These are phyloP conservation scores for Lactarius trivialis DNA, from an alignment of 768 basidiomycete species.

Conservation along the genomic window DNA sequence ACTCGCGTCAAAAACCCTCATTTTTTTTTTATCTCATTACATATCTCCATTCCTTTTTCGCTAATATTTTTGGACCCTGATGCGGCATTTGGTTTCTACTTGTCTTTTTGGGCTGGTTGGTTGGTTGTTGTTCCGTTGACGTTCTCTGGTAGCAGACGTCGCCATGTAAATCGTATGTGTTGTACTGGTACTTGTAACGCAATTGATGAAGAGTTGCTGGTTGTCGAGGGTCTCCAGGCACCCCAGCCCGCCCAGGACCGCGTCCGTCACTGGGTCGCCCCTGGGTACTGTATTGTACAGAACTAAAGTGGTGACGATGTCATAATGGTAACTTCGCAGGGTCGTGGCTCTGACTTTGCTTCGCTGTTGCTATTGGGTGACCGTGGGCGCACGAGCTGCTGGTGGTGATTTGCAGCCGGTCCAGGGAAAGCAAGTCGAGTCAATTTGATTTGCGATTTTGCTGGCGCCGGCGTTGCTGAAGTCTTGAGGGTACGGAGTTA, in stretches of 20 bases:
- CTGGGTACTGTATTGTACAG: background rate
- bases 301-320: background rate
- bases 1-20: background rate
- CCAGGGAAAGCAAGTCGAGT: no score
- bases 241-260: no score
- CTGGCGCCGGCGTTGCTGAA: no score
- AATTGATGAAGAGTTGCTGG: background rate
- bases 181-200: background rate
- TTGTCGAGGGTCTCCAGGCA: background rate
- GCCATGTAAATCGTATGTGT: background rate
- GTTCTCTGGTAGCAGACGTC: background rate
- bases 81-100: background rate
- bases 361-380: no score
- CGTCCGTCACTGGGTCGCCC: background rate
- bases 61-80: background rate
- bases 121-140: background rate
- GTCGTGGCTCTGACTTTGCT: no score
- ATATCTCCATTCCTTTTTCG: background rate
- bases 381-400: no score
- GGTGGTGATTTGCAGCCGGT: no score
- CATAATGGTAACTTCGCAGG: background rate
- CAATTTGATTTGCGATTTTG: no score
- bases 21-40: background rate
- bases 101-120: background rate
- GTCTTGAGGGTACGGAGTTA: no score